These are phyloP conservation scores for Diplocarpon mali DNA, from an alignment of 2,329 filamentous ascomycete species.

Conservation along the genomic window DNA sequence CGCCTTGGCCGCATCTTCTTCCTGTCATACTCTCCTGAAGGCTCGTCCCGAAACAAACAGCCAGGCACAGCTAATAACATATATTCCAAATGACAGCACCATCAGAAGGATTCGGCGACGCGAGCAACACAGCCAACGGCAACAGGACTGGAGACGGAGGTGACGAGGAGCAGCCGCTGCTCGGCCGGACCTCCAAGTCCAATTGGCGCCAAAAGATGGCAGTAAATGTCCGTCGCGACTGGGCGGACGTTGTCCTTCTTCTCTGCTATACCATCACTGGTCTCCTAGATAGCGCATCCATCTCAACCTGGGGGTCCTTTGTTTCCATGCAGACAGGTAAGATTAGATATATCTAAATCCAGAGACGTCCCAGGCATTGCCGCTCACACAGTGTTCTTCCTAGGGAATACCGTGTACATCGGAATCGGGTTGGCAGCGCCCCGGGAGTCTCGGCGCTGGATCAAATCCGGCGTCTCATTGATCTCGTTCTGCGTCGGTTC, in stretches of 20 bases:
- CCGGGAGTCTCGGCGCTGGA: conserved; percentile 45
- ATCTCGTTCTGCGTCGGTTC: conserved; percentile 61
- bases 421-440: conserved; percentile 60
- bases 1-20: no score
- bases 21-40: background rate
- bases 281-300: conserved; percentile 63
- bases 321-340: conserved; percentile 49
- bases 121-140: conserved; percentile 7
- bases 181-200: conserved; percentile 14
- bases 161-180: conserved; percentile 29
- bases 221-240: conserved; percentile 43
- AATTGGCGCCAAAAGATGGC: conserved; percentile 10
- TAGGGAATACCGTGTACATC: conserved; percentile 68
- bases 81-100: conserved; percentile 15
- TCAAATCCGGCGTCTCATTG: conserved; percentile 63
- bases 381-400: background rate
- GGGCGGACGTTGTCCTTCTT: conserved; percentile 59
- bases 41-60: background rate
- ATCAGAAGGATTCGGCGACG: conserved; percentile 24
- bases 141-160: conserved; percentile 3
- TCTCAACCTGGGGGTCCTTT: conserved; percentile 69
- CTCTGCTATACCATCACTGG: conserved; percentile 69
- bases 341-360: background rate
- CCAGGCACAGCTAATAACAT: background rate
- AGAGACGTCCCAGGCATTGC: background rate